phyloP scores from a whole-genome alignment of 345 rosid genomes.

The Pseudoturritis turrita region DNA sequence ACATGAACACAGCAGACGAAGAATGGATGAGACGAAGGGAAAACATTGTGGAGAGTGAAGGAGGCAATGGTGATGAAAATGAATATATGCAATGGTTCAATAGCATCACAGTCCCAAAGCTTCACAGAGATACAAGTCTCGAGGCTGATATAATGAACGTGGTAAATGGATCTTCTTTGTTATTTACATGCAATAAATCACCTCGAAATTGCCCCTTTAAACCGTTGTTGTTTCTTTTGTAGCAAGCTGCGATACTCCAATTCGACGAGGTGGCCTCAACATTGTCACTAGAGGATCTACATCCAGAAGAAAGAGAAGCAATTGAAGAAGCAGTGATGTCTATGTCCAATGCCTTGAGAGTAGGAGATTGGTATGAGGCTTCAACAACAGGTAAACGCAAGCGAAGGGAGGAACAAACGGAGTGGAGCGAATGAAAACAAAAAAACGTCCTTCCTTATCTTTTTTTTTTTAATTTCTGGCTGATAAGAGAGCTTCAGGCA shows the following conservation, averaged over 20 bases:
- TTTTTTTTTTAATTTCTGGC: not conserved
- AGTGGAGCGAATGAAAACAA: conserved; percentile 28
- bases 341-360: conserved; percentile 35
- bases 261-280: conserved; percentile 39
- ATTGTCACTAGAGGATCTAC: conserved; percentile 26
- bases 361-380: conserved; percentile 37
- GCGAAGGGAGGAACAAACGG: conserved; percentile 32
- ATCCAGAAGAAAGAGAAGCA: conserved; percentile 35
- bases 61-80: conserved; percentile 42
- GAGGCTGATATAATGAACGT: conserved; percentile 39
- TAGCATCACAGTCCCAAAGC: conserved; percentile 46
- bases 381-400: conserved; percentile 25
- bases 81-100: conserved; percentile 70
- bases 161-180: conserved; percentile 22
- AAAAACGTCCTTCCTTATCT: not conserved
- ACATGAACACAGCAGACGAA: conserved; percentile 61
- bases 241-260: conserved; percentile 40
- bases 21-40: conserved; percentile 60
- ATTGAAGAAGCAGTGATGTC: conserved; percentile 31
- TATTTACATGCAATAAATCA: not conserved
- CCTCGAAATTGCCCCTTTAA: not conserved
- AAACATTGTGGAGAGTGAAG: conserved; percentile 43
- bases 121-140: conserved; percentile 37
- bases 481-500: not conserved
- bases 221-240: not conserved